Base-by-base conservation (phyloP, 495 filamentous ascomycete genomes). In the Ramalina peruviana region DNA sequence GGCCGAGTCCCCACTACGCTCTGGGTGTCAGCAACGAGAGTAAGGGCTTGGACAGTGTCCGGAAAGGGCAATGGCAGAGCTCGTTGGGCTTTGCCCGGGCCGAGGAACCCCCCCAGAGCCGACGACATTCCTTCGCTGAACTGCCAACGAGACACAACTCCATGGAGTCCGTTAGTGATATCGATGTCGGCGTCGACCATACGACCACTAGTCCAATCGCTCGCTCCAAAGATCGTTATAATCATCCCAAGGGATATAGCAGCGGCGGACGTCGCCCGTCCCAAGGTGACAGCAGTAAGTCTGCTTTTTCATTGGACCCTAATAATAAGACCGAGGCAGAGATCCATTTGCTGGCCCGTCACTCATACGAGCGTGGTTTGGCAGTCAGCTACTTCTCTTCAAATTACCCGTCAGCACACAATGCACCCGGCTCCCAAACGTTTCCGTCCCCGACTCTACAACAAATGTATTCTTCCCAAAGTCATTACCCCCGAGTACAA, bases 51-150 rank as follows among this genome's bases (percentile, higher is more conserved):
- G 86, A 88, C 39, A 85, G 78, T 62, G 72, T 87, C 40, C 84
- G 84, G 62, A 88, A 85, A 60, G 81, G 79, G 15, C 80, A 84
- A 52, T 98, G 92, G 92, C 83, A 92, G 60, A 93, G 81, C 42
- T 85, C 84, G 6, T 79, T 88, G 19, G 85, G 84, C 0, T 94
- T 93, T 60, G 81, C 79, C 23, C 76, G 81, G 17, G 55, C 84
- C 37, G 65, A 67, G 17, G 85, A 90, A 46, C 68, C 81, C 16
- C 78, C 85, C 26, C 88, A 96, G 55, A 95, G 90, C 60, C 79
- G 92, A 44, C 82, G 92, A 3, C 92, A 98, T 65, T 97, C 92
- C n/a, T 94, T 98, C 62, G 90, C 88, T n/a, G 86, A 90, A 59
- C 74, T 84, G 16, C 80, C 80, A 2, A 78, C 79, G 36, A 70